Evolutionary conservation across 306 rosid species (phyloP).

Genomic region (Ammopiptanthus mongolicus): DNA sequence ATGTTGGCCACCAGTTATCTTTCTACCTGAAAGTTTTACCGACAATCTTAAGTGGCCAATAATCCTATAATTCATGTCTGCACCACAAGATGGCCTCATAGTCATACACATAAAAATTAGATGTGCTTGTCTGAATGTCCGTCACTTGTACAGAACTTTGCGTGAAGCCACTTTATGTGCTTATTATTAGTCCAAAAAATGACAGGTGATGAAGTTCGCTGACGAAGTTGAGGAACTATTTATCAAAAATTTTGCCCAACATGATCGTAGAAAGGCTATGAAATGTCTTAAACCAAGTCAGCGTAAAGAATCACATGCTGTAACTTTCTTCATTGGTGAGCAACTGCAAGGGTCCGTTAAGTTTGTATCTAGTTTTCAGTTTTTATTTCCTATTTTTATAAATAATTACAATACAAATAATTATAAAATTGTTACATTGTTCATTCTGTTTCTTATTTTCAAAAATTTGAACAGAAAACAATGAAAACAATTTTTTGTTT

Average conservation of each 20-base stretch:
- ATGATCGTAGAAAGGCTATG: constrained; percentile 87
- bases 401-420: too few species aligned
- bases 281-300: constrained; percentile 86
- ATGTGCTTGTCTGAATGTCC: constrained; percentile 49
- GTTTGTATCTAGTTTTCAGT: too few species aligned
- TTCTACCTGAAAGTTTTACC: constrained; percentile 36
- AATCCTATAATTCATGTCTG: constrained; percentile 43
- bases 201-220: constrained; percentile 60
- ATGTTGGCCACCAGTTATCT: constrained; percentile 48
- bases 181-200: constrained; percentile 30
- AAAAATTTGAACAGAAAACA: too few species aligned
- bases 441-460: too few species aligned
- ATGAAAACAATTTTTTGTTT: too few species aligned
- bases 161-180: constrained; percentile 24
- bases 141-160: constrained; percentile 17
- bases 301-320: constrained; percentile 73
- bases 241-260: constrained; percentile 58
- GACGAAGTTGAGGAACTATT: constrained; percentile 93
- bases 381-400: too few species aligned
- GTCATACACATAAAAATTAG: constrained; percentile 22
- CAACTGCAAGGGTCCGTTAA: too few species aligned
- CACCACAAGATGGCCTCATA: constrained; percentile 31
- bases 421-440: too few species aligned
- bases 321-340: constrained; percentile 92
- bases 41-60: constrained; percentile 73